phyloP scores from a whole-genome alignment of 2,329 filamentous ascomycete genomes.

The Epichloe scottii region DNA sequence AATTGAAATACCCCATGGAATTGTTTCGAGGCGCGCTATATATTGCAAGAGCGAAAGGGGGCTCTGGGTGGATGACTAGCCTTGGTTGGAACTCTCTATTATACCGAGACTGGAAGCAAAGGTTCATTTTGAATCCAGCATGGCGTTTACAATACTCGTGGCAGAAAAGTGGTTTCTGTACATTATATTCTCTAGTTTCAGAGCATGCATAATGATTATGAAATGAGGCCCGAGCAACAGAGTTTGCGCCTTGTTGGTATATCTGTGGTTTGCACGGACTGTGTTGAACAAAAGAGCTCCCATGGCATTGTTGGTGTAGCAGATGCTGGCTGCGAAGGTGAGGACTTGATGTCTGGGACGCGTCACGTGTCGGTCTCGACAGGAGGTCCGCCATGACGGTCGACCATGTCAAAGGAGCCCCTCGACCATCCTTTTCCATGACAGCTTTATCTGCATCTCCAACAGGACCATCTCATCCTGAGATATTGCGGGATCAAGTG shows the following conservation, averaged over 20 bases:
- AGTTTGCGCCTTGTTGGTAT: too few relatives aligned
- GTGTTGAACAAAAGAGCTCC: too few relatives aligned
- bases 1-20: conserved; percentile 20
- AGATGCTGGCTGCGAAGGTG: neutral
- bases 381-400: conserved; percentile 15
- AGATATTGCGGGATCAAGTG: neutral
- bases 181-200: neutral
- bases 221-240: neutral
- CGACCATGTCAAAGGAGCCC: conserved; percentile 6
- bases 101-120: neutral
- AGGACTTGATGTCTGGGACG: too few relatives aligned
- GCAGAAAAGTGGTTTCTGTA: neutral
- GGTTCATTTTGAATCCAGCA: conserved; percentile 10
- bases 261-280: too few relatives aligned
- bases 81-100: neutral
- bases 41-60: conserved; percentile 1
- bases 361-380: conserved; percentile 18
- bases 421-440: conserved; percentile 10
- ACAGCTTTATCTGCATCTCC: conserved; percentile 9
- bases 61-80: neutral
- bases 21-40: conserved; percentile 12
- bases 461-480: conserved; percentile 18
- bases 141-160: conserved; percentile 9
- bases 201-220: conserved; percentile 1
- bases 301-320: neutral